Percentiles rank a stretch among this genome's conserved stretches.
Conservation (phyloP, 2,329 filamentous ascomycete genomes). For the Podosphaera xanthii region DNA sequence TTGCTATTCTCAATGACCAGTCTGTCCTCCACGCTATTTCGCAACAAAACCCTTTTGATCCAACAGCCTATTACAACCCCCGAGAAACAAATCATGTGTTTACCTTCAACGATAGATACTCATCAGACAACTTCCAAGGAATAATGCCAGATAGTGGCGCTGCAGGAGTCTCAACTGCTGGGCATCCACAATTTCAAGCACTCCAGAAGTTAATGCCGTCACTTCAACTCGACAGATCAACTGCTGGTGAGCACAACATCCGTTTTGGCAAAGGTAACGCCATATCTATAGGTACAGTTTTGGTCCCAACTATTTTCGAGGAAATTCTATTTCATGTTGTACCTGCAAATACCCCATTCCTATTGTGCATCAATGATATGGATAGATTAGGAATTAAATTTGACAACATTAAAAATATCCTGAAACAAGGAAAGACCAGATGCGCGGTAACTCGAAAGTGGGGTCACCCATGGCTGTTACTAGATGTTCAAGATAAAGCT, state of each 20-base stretch:
- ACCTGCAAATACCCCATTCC: background rate
- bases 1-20: background rate
- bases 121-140: background rate
- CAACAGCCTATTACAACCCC: background rate
- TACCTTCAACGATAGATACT: background rate
- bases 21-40: background rate
- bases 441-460: background rate
- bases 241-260: background rate
- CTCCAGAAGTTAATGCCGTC: background rate
- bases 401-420: background rate
- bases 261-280: background rate
- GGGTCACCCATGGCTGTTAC: background rate
- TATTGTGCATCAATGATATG: background rate
- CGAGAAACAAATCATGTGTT: background rate
- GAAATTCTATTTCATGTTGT: background rate
- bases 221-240: background rate
- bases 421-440: background rate
- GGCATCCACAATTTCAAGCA: background rate
- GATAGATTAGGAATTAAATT: background rate
- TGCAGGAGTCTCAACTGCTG: background rate
- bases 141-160: conserved; percentile 1
- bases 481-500: background rate
- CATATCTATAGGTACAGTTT: background rate
- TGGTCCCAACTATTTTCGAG: background rate
- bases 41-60: background rate